These are phyloP conservation scores for Malus sieversii DNA, from an alignment of 306 rosid genomes.

Conservation along the genomic window DNA sequence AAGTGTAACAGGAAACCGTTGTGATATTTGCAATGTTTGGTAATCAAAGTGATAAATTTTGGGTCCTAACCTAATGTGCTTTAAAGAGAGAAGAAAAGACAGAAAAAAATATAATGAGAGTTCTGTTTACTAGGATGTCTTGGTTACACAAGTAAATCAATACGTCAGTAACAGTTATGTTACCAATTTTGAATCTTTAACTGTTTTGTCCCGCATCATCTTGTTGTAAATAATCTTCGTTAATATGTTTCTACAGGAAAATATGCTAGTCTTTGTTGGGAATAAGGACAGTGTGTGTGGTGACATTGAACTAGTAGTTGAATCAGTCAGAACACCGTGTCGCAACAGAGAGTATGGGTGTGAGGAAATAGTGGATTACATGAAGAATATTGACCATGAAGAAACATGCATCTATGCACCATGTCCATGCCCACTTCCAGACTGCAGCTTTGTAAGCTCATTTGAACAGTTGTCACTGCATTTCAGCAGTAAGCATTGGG, in stretches of 20 bases:
- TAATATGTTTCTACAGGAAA: slow-evolving; percentile 10
- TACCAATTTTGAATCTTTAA: neutral
- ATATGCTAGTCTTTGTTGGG: slow-evolving; percentile 10
- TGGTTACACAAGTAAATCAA: neutral
- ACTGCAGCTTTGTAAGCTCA: slow-evolving; percentile 24
- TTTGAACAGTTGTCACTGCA: slow-evolving; percentile 20
- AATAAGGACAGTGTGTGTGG: slow-evolving; percentile 11
- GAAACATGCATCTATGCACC: slow-evolving; percentile 26
- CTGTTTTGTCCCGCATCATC: neutral
- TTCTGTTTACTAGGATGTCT: neutral
- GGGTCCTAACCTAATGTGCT: no score
- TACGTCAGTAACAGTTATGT: neutral
- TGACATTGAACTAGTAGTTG: slow-evolving; percentile 13
- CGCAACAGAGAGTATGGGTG: slow-evolving; percentile 27
- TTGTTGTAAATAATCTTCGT: neutral
- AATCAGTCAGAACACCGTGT: slow-evolving; percentile 14
- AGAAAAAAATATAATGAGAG: neutral
- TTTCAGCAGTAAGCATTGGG: slow-evolving; percentile 32
- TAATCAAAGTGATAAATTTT: no score
- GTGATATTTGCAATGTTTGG: no score
- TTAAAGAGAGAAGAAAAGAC: no score
- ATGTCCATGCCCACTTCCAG: slow-evolving; percentile 33
- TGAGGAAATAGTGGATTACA: slow-evolving; percentile 18
- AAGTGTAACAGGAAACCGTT: no score
- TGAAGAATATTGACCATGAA: slow-evolving; percentile 17